Base-by-base conservation (phyloP, 148 eudicot genomes). In the Hydrangea macrophylla region DNA sequence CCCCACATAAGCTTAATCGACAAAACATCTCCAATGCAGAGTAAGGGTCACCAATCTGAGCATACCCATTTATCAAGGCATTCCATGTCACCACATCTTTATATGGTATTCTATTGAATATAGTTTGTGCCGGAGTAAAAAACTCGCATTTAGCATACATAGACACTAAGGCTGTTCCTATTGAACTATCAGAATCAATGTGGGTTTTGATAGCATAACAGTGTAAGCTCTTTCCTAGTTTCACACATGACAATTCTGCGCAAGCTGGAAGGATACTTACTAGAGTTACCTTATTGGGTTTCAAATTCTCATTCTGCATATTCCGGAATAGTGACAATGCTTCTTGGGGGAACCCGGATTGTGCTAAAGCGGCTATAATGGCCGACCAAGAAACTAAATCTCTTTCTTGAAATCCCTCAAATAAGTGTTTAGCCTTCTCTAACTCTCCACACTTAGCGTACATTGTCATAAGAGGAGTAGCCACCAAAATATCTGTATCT, bases 311-410 rank as follows among this genome's bases (percentile, higher is more conserved):
- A 68, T 77, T 70, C 77, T 74, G 59, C 94, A 88, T 88, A 32
- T 84, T 81, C 40, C 82, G 73, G 72, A 86, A 86, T 50, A 86
- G 55, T 69, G 76, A 76, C 17, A 84, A 42, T 25, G 90, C 95
- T 27, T 82, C 84, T 56, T 45, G 57, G 6, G 73, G 79, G 57
- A 64, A 66, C 22, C 88, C 85, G 72, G 82, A 75, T 72, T 88
- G 95, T 54, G 73, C 90, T 73, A 73, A 76, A 58, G 84, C 86
- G 65, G 90, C 80, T 55, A 88, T 84, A 5, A 79, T 57, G 35
- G 94, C 94, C 45, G 90, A 84, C 94, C 94, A 88, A 57, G 90
- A 76, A 50, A 88, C 81, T 62, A 84, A 61, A 86, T 88, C 94
- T 79, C 73, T 88, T 65, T 68, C 84, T 65, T 66, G 58, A 36